Evolutionary conservation across 2,329 filamentous ascomycete species (phyloP).

Genomic region (Sporothrix humicola): DNA sequence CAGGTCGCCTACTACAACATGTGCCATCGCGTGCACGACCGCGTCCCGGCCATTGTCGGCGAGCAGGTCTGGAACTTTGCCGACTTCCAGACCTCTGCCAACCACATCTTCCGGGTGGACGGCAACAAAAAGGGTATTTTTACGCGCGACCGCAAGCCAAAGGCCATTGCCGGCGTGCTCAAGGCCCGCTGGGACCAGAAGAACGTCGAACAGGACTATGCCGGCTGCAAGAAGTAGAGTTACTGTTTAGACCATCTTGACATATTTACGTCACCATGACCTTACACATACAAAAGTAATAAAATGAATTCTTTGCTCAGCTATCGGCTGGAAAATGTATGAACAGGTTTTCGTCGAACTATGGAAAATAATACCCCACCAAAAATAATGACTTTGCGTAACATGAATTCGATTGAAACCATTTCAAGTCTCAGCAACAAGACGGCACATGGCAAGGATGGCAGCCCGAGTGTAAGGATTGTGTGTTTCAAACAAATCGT

Average conservation of each 20-base stretch:
- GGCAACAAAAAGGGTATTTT: constrained; percentile 21
- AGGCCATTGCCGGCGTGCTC: constrained; percentile 10
- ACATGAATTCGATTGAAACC: no score
- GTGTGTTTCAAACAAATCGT: no score
- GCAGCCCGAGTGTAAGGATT: no score
- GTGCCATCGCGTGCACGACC: constrained; percentile 19
- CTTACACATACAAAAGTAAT: no score
- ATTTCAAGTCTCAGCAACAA: no score
- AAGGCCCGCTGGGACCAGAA: constrained; percentile 4
- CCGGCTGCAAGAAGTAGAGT: neutral
- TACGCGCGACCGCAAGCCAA: constrained; percentile 16
- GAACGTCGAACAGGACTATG: neutral
- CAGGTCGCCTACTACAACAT: constrained; percentile 17
- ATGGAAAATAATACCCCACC: no score
- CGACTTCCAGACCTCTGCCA: constrained; percentile 11
- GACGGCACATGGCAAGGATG: no score
- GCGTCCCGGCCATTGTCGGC: neutral
- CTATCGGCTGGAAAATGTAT: no score
- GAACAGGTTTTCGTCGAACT: no score
- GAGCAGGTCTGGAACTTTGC: constrained; percentile 24
- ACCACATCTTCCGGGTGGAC: constrained; percentile 8
- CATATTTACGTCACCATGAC: no score
- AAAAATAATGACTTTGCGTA: no score
- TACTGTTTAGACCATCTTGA: neutral
- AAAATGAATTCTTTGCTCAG: no score